Conservation (phyloP, 1,284 basidiomycete species). For the Tranzscheliella williamsii region DNA sequence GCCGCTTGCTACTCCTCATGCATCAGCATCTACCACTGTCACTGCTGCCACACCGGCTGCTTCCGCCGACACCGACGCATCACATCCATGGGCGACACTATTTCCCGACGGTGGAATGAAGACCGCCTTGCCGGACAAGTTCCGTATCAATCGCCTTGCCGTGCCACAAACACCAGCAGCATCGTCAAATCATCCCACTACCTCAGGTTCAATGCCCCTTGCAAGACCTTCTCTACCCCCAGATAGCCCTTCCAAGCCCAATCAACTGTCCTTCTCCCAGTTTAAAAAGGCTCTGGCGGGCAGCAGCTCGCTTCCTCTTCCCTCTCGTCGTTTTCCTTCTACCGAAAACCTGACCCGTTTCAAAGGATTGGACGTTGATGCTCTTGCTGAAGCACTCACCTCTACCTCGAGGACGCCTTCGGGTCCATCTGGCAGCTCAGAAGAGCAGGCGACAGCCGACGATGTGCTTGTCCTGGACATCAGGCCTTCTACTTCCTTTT, state of each 20-base stretch:
- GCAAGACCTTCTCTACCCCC: no score
- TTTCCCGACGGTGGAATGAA: constrained; percentile 37
- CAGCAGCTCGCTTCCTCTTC: constrained; percentile 15
- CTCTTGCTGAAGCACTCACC: constrained; percentile 18
- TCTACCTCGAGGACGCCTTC: neutral
- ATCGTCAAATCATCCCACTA: neutral
- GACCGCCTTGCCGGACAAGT: constrained; percentile 29
- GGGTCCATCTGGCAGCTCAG: constrained; percentile 5
- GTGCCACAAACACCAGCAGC: constrained; percentile 33
- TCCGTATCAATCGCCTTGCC: constrained; percentile 10
- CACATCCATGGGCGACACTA: constrained; percentile 36
- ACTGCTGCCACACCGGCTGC: neutral
- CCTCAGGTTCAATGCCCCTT: no score
- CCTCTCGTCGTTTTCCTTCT: constrained; percentile 5
- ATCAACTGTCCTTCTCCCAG: neutral
- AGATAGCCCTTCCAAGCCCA: neutral
- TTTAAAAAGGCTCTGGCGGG: constrained; percentile 7
- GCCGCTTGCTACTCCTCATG: constrained; percentile 18
- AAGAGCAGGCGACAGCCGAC: constrained; percentile 6
- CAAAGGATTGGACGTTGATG: constrained; percentile 32
- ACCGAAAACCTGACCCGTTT: constrained; percentile 16
- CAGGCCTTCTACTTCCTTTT: constrained; percentile 69
- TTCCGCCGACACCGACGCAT: neutral
- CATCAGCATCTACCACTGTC: constrained; percentile 10
- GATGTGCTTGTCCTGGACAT: constrained; percentile 73